A percentile compares a stretch with the other conserved stretches of the same genome.
Evolutionary conservation across 768 basidiomycete species (phyloP).

Genomic region (Rhizopogon salebrosus): DNA sequence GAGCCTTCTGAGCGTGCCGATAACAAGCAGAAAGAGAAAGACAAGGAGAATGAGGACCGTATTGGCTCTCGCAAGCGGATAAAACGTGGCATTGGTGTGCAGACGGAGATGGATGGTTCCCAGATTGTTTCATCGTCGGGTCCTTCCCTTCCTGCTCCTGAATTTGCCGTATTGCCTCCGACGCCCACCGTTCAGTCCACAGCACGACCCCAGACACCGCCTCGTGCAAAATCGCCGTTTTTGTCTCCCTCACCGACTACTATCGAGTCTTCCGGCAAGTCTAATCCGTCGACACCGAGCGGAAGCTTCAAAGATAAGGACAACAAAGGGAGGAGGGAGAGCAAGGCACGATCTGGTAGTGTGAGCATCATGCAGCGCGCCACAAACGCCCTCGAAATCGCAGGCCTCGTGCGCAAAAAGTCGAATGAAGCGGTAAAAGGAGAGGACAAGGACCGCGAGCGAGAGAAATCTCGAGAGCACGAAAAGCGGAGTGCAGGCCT

Average conservation of each 20-base stretch:
- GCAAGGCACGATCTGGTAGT: conserved; percentile 76
- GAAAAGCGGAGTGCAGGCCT: conserved; percentile 39
- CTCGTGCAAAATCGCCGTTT: conserved; percentile 45
- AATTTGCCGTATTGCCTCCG: conserved; percentile 70
- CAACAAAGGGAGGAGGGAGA: conserved; percentile 45
- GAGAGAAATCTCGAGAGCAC: conserved; percentile 38
- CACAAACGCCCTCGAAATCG: conserved; percentile 84
- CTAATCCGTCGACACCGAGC: conserved; percentile 67
- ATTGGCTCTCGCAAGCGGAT: conserved; percentile 18
- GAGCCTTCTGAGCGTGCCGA: conserved; percentile 1
- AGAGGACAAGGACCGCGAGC: conserved; percentile 40
- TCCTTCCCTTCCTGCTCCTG: conserved; percentile 43
- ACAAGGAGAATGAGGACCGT: conserved; percentile 17
- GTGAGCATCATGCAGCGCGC: conserved; percentile 96
- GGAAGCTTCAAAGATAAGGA: conserved; percentile 52
- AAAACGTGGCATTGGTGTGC: conserved; percentile 32
- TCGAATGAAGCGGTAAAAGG: conserved; percentile 69
- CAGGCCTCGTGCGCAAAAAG: conserved; percentile 79
- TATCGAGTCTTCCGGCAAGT: conserved; percentile 46
- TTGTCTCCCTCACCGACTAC: conserved; percentile 52
- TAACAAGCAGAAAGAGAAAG: conserved; percentile 24
- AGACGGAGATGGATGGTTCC: conserved; percentile 42
- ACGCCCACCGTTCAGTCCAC: conserved; percentile 53
- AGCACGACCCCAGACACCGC: conserved; percentile 44
- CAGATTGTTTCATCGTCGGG: conserved; percentile 19